phyloP scores from a whole-genome alignment of 2,329 filamentous ascomycete genomes.

The Didymella glomerata region DNA sequence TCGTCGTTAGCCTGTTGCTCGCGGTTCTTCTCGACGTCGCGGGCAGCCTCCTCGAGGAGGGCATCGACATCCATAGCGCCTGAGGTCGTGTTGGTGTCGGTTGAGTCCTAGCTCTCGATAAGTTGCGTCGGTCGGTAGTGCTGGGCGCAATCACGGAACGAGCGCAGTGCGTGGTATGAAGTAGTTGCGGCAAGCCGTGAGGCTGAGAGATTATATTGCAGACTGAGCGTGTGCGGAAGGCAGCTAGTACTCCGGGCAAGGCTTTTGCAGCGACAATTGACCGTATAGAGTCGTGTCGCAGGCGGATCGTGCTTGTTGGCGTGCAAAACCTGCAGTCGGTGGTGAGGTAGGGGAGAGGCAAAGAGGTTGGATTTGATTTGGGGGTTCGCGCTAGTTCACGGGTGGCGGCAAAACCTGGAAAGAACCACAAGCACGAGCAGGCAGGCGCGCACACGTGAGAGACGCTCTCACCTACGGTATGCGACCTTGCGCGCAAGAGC shows the following conservation, averaged over 20 bases:
- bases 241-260: slow-evolving; percentile 26
- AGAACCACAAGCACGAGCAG: slow-evolving; percentile 1
- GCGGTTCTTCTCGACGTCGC: slow-evolving; percentile 33
- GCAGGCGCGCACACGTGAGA: slow-evolving; percentile 9
- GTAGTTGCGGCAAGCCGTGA: slow-evolving; percentile 30
- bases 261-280: slow-evolving; percentile 23
- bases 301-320: slow-evolving; percentile 24
- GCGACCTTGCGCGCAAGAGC: neutral
- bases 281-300: slow-evolving; percentile 23
- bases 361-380: slow-evolving; percentile 17
- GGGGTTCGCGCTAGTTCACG: slow-evolving; percentile 7
- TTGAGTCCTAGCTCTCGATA: slow-evolving; percentile 37
- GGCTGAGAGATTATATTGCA: slow-evolving; percentile 35
- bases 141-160: slow-evolving; percentile 33
- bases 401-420: slow-evolving; percentile 16
- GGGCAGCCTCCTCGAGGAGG: slow-evolving; percentile 72
- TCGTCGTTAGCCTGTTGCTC: slow-evolving; percentile 31
- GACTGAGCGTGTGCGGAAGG: slow-evolving; percentile 26
- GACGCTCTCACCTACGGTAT: neutral
- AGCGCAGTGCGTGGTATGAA: slow-evolving; percentile 28
- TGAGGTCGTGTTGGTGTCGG: slow-evolving; percentile 25
- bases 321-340: slow-evolving; percentile 21
- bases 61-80: slow-evolving; percentile 81
- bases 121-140: slow-evolving; percentile 32
- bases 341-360: slow-evolving; percentile 11